These are phyloP conservation scores for Pterocarpus macrocarpus DNA, from an alignment of 306 rosid genomes.

Conservation along the genomic window DNA sequence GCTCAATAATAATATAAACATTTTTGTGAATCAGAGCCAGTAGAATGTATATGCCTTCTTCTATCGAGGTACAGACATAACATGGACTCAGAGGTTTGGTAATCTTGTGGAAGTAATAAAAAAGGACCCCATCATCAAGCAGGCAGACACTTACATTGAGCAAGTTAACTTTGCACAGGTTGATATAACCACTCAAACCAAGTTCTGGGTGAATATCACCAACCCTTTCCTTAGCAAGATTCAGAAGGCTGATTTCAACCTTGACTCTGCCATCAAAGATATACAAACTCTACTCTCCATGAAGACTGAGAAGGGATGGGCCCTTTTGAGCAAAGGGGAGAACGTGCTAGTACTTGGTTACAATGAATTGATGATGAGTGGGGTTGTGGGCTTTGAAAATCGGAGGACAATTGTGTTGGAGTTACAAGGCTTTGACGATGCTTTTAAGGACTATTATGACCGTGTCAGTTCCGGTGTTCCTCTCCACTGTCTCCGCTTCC, in stretches of 20 bases:
- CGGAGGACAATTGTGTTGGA: constrained; percentile 40
- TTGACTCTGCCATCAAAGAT: no score
- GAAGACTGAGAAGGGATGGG: no score
- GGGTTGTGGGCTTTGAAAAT: constrained; percentile 47
- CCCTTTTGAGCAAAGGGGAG: no score
- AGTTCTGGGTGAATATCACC: no score
- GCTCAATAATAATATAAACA: no score
- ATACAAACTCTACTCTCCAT: no score
- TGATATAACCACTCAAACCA: neutral
- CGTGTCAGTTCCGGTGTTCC: neutral
- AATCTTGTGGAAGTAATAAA: neutral
- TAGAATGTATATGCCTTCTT: constrained; percentile 47
- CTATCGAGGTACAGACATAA: constrained; percentile 47
- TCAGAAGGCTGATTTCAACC: no score
- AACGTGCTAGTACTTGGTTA: neutral
- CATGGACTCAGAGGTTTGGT: neutral
- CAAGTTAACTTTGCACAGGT: constrained; percentile 41
- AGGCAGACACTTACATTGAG: constrained; percentile 40
- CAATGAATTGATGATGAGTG: constrained; percentile 33
- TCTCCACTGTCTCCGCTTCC: neutral
- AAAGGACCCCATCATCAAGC: constrained; percentile 44
- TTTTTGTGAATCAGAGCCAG: constrained; percentile 12
- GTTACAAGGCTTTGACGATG: neutral
- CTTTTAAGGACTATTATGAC: no score
- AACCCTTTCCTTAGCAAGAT: no score